Evolutionary conservation across 495 filamentous ascomycete species (phyloP).

Genomic region (Penicillium coprophilum): DNA sequence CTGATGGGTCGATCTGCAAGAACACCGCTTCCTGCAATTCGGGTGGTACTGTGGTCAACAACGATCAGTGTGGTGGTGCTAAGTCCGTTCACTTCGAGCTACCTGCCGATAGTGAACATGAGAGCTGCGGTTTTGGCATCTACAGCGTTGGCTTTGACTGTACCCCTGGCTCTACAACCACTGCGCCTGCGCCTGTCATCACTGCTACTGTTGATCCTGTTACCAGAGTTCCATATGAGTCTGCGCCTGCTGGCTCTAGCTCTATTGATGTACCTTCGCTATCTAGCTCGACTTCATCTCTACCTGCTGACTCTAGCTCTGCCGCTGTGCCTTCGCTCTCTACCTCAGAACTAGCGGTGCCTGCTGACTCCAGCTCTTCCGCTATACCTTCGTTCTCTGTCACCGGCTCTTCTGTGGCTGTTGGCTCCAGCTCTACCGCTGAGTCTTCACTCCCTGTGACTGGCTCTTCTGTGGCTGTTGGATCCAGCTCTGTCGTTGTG

Average conservation of each 20-base stretch:
- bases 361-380: no score
- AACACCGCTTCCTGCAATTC: constrained; percentile 64
- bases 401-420: no score
- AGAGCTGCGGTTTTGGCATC: constrained; percentile 67
- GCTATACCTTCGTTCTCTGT: no score
- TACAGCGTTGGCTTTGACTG: constrained; percentile 82
- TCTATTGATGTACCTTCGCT: no score
- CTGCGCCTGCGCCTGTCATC: constrained; percentile 10
- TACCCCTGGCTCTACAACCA: constrained; percentile 46
- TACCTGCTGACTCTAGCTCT: constrained; percentile 1
- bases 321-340: background rate
- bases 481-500: no score
- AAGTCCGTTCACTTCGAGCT: constrained; percentile 74
- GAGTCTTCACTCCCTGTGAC: no score
- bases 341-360: no score
- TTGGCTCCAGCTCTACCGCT: no score
- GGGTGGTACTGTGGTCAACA: constrained; percentile 65
- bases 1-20: constrained; percentile 74
- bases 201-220: constrained; percentile 10
- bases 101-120: constrained; percentile 52
- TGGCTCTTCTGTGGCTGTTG: no score
- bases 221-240: constrained; percentile 7
- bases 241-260: constrained; percentile 13
- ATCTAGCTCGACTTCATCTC: no score
- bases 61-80: constrained; percentile 90